Base-by-base conservation (phyloP, 179 eudicot genomes). In the Pouteria campechiana region DNA sequence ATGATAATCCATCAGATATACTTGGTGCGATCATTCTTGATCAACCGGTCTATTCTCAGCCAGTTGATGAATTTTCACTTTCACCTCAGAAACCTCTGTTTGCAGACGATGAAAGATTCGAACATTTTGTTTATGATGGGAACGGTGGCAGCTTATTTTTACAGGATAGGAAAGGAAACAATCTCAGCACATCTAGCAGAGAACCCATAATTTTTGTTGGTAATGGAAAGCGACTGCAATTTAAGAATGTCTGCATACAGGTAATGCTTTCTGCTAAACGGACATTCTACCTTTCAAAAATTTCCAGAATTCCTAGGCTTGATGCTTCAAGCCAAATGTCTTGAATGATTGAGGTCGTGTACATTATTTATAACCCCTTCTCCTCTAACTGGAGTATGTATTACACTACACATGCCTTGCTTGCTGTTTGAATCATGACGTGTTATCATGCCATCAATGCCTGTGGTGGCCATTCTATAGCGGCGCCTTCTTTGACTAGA, bases 41-140 rank as follows among this genome's bases (percentile, higher is more conserved):
- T 55, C 63, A 73, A 37, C 47, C 87, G 35, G 57, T 42, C 54
- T 86, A 60, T 25, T 27, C 18, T 53, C 98, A 90, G 60, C 76
- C 87, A 17, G 52, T 69, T 27, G 19, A 46, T 51, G 83, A 78
- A 56, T 70, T 70, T 42, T 61, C 79, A 32, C 63, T 90, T 19
- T 79, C 98, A 50, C 96, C 98, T 59, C 64, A 62, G 38, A 64
- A 67, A 54, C 98, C 96, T 50, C 68, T 90, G 68, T 60, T 90
- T 46, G 69, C 61, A 24, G 98, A 90, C 73, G 71, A 77, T 73
- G 92, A 76, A 48, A 60, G 67, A 33, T 79, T 60, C 63, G 76
- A 75, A 36, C 64, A 64, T 60, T 90, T 65, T 61, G 41, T 65
- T 36, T 90, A 86, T 77, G 94, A 90, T 68, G 98, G 98, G 24